phyloP scores from a whole-genome alignment of 805 yeast genomes.

The Suhomyces prunicola region DNA sequence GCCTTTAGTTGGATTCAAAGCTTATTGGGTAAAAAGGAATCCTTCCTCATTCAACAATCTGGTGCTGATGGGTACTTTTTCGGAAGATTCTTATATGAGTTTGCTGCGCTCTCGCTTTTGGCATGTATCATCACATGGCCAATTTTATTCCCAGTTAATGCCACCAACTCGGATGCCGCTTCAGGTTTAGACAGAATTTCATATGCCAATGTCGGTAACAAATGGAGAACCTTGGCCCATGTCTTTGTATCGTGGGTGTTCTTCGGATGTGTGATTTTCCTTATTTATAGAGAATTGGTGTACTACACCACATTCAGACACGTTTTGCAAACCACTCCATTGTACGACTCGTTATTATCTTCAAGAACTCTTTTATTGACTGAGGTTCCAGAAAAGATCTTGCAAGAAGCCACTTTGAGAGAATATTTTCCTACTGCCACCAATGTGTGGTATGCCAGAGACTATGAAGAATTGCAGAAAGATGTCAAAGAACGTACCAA shows the following conservation, averaged over 20 bases:
- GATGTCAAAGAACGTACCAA: conserved; percentile 62
- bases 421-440: conserved; percentile 61
- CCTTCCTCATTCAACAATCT: conserved; percentile 62
- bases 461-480: conserved; percentile 54
- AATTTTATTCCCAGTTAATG: conserved; percentile 68
- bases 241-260: conserved; percentile 72
- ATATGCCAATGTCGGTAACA: conserved; percentile 58
- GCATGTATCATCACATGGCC: conserved; percentile 63
- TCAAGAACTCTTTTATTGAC: conserved; percentile 73
- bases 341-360: conserved; percentile 64
- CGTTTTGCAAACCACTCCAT: conserved; percentile 67
- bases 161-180: conserved; percentile 50
- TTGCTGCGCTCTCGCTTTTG: conserved; percentile 48
- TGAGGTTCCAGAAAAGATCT: conserved; percentile 52
- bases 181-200: conserved; percentile 65
- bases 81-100: conserved; percentile 59
- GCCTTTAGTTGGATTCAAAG: conserved; percentile 53
- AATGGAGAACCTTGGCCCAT: conserved; percentile 69
- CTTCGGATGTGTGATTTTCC: conserved; percentile 62
- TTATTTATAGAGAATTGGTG: conserved; percentile 70
- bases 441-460: conserved; percentile 61
- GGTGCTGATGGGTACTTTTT: conserved; percentile 79
- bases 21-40: conserved; percentile 53
- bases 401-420: conserved; percentile 49
- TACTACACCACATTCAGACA: conserved; percentile 72